These are phyloP conservation scores for Pichia membranifaciens DNA, from an alignment of 805 yeast genomes.

Conservation along the genomic window DNA sequence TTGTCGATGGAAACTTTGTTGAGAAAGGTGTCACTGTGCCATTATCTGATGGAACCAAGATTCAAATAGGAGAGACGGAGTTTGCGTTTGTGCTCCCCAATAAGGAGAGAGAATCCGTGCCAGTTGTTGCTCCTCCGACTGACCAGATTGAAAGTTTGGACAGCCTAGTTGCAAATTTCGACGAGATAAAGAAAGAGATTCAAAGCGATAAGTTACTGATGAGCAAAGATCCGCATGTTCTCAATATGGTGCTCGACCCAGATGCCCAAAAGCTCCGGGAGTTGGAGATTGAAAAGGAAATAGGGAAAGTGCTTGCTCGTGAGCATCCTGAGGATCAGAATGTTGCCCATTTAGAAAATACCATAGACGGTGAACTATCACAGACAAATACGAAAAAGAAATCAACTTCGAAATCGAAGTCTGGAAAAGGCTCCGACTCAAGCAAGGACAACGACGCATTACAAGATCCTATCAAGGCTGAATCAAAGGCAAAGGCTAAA, in stretches of 20 bases:
- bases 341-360: slow-evolving; percentile 12
- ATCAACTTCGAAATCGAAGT: background rate
- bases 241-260: slow-evolving; percentile 4
- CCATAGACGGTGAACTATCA: background rate
- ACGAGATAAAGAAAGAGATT: slow-evolving; percentile 9
- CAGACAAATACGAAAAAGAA: slow-evolving; percentile 1
- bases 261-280: slow-evolving; percentile 9
- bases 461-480: too few species aligned
- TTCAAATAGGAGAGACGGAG: slow-evolving; percentile 90
- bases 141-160: slow-evolving; percentile 8
- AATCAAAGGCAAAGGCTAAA: slow-evolving; percentile 13
- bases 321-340: too few species aligned
- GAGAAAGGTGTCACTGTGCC: slow-evolving; percentile 92
- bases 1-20: slow-evolving; percentile 85
- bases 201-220: slow-evolving; percentile 4
- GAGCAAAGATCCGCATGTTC: slow-evolving; percentile 1
- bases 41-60: slow-evolving; percentile 68
- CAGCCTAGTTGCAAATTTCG: slow-evolving; percentile 12
- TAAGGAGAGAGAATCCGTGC: slow-evolving; percentile 6
- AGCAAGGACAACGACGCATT: background rate
- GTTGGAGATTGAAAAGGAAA: slow-evolving; percentile 14
- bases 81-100: slow-evolving; percentile 80
- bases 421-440: background rate
- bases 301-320: slow-evolving; percentile 18
- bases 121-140: background rate